Base-by-base conservation (phyloP, 2,329 filamentous ascomycete species). In the Pestalotiopsis sp. region DNA sequence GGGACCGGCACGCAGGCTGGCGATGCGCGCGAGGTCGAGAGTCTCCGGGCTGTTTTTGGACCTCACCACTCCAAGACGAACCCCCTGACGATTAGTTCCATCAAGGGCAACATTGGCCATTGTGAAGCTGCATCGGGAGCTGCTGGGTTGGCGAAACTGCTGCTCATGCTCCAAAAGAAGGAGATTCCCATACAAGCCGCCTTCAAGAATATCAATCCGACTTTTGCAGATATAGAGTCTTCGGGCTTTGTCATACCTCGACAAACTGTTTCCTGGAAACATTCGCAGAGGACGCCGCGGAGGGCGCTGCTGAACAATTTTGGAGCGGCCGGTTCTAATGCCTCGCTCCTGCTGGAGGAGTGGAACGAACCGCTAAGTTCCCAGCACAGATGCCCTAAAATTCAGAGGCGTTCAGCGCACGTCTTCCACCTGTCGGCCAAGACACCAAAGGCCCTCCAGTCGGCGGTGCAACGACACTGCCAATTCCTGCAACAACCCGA, bases 1-100 rank as follows among this genome's bases (percentile, higher is more conserved):
- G 63, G 82, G 6, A 84, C 81, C 0, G 81, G 81, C 12, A 83
- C 82, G 0, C 74, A 75, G 7, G 78, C 77, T 20, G 79, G 81
- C 4, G 77, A 78, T 38, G 73, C 74, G 2, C 70, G 75, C 13
- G 74, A 75, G 52, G 68, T 77, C 3, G 66, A 71, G 6, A 71
- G 73, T 27, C 69, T 75, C 11, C 69, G 73, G 5, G 66, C 66
- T 4, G 70, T 68, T 11, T 69, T 75, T 61, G 27, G 58, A 14
- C 58, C 23, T 25, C 58, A 61, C 27, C n/a, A 23, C 36, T 68
- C 45, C 23, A 31, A n/a, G 58, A n/a, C 58, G 23, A 67, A 23
- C 23, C 66, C 14, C 27, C 59, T 36, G 41, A 70, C 23, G 66
- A 61, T 80, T 9, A 76, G 75, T 0, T 79, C 77, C 0, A 69